These are phyloP conservation scores for Hydnomerulius pinastri DNA, from an alignment of 768 basidiomycete species.

Conservation along the genomic window DNA sequence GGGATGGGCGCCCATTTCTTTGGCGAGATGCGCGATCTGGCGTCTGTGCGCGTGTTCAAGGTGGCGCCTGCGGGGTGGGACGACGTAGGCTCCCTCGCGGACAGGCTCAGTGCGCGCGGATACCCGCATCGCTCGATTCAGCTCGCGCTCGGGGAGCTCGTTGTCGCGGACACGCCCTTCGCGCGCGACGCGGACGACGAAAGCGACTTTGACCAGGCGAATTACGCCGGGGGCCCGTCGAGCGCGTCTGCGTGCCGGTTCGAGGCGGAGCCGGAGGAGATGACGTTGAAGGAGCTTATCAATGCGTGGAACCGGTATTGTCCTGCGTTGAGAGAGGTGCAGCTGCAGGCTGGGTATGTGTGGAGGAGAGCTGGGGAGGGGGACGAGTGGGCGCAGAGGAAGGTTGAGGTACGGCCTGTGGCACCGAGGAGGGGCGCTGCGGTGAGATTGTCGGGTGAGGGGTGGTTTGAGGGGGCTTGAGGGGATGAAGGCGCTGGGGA, in stretches of 20 bases:
- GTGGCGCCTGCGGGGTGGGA: slow-evolving; percentile 18
- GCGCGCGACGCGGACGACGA: slow-evolving; percentile 23
- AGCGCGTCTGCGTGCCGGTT: neutral
- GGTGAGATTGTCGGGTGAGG: neutral
- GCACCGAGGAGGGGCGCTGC: slow-evolving; percentile 2
- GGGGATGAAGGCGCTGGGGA: slow-evolving; percentile 23
- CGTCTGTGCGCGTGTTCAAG: slow-evolving; percentile 41
- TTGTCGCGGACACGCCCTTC: slow-evolving; percentile 3
- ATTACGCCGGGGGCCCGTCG: neutral
- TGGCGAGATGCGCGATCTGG: slow-evolving; percentile 35
- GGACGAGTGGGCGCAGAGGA: slow-evolving; percentile 37
- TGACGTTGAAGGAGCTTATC: slow-evolving; percentile 37
- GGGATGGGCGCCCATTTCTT: slow-evolving; percentile 48
- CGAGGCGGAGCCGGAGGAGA: slow-evolving; percentile 24
- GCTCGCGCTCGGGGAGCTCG: slow-evolving; percentile 11
- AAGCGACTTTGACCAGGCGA: slow-evolving; percentile 21
- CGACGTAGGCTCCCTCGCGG: slow-evolving; percentile 1
- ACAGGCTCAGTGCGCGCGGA: slow-evolving; percentile 9
- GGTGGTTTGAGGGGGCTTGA: neutral
- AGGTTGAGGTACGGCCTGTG: too few species aligned
- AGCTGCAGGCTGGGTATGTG: slow-evolving; percentile 39
- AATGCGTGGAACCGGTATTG: slow-evolving; percentile 48
- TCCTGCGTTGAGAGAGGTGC: slow-evolving; percentile 39
- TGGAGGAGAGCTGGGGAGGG: slow-evolving; percentile 41
- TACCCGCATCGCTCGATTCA: slow-evolving; percentile 14